Conservation (phyloP, 2,329 filamentous ascomycete species). For the Byssothecium circinans region DNA sequence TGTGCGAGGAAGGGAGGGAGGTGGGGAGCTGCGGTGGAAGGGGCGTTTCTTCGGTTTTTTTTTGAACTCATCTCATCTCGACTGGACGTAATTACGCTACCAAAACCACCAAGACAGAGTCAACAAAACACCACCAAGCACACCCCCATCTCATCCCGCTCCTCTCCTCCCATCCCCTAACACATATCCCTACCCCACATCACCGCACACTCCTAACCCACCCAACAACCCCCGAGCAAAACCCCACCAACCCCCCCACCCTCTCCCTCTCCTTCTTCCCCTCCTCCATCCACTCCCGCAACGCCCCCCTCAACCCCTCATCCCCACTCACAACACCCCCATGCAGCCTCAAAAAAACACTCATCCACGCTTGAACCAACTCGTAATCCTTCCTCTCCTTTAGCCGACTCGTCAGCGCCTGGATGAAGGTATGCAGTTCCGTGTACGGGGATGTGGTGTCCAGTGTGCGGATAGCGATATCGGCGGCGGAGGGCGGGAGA, state of each 20-base stretch:
- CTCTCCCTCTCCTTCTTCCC: constrained; percentile 72
- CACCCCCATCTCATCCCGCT: too few species aligned
- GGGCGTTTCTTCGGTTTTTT: too few species aligned
- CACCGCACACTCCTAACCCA: constrained; percentile 65
- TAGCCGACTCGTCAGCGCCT: constrained; percentile 74
- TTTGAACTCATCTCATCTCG: too few species aligned
- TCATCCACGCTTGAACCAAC: constrained; percentile 95
- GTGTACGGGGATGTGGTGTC: constrained; percentile 55
- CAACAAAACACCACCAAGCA: too few species aligned
- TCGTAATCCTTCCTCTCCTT: constrained; percentile 79
- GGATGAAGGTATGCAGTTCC: constrained; percentile 78
- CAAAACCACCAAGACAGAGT: too few species aligned
- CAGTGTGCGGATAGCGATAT: constrained; percentile 87
- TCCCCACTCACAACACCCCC: constrained; percentile 58
- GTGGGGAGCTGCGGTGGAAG: too few species aligned
- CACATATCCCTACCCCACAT: too few species aligned
- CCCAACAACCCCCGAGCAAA: constrained; percentile 81
- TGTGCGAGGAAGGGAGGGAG: too few species aligned
- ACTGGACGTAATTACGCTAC: too few species aligned
- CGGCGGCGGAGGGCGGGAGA: constrained; percentile 80
- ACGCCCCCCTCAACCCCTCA: constrained; percentile 58
- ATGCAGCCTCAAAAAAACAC: constrained; percentile 84
- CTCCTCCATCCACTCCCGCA: constrained; percentile 71
- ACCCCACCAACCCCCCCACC: constrained; percentile 77
- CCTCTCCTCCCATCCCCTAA: not conserved